These are phyloP conservation scores for Eucalyptus leucophloia DNA, from an alignment of 345 rosid species.

Conservation along the genomic window DNA sequence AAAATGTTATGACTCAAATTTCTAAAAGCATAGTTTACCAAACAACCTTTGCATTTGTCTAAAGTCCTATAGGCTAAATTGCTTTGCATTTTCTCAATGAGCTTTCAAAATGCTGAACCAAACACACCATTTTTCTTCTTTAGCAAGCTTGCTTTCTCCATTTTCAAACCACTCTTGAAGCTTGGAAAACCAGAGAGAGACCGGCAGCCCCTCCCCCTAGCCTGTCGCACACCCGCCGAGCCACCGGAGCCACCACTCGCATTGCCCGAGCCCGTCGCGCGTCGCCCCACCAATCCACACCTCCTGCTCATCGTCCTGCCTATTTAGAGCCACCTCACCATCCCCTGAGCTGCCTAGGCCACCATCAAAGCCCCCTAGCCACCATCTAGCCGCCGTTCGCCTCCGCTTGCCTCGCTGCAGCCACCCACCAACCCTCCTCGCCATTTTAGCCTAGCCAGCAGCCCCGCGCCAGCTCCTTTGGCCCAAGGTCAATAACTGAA, in stretches of 20 bases:
- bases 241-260: fast-evolving
- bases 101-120: no score
- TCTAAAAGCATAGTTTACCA: no score
- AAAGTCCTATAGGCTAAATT: no score
- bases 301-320: fast-evolving
- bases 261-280: fast-evolving
- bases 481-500: fast-evolving
- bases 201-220: no score
- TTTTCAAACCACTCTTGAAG: no score
- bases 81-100: no score
- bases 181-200: no score
- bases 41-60: no score
- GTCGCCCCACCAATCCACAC: fast-evolving
- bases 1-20: neutral
- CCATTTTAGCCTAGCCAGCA: no score
- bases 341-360: fast-evolving
- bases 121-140: fast-evolving
- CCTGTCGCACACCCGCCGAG: fast-evolving
- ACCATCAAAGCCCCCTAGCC: no score
- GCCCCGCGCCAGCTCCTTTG: fast-evolving
- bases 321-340: fast-evolving
- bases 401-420: fast-evolving
- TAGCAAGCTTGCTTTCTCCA: no score
- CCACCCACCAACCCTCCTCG: no score
- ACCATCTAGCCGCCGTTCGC: fast-evolving